Evolutionary conservation across 352 stramenopile genomes (phyloP), one percentile per base, ranked within the genome.

Genomic region (Lagenidium sp.): DNA sequence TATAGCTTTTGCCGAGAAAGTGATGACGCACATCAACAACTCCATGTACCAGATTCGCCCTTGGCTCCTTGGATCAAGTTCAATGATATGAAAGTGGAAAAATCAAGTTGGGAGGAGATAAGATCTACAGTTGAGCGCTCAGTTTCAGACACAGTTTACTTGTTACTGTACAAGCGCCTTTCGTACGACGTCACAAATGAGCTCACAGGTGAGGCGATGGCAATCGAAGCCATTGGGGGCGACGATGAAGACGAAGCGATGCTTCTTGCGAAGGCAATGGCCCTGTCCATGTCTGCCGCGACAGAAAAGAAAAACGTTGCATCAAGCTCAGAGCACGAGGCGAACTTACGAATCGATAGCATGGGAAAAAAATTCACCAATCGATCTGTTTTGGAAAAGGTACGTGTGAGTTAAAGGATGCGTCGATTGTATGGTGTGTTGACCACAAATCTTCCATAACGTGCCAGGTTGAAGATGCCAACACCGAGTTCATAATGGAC

Each of bases 51-150:
- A 29, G 85, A 96, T 49, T 79, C 82, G 4, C 37, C 69, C 12
- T 38, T 69, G n/a, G 71, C 79, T 12, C 84, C 85, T 7, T 96
- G 85, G 85, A 85, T 94, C 43, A 94, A 95, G 36, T 95, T 95
- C 21, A 95, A 96, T 48, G 85, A 96, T 57, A 82, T 55, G 29
- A 85, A 83, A 36, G 74, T 96, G 7, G 64, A 85, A 43, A 54
- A 59, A 6, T 91, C 84, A 1, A 83, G 51, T 44, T 95, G 82
- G 85, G 60, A 60, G 16, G 84, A 94, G 36, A 89, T 96, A 40
- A 85, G 86, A 34, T 52, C 57, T n/a, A 49, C 72, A 1, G 72
- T 95, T 21, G 56, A 64, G 2, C 81, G 68, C 44, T 94, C 85
- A 6, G 78, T 92, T 22, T 94, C 82, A 4, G 83, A 95, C 45